A percentile compares a stretch with the other conserved stretches of the same genome.
These are phyloP conservation scores for Spergularia azorica DNA, from an alignment of 179 eudicot genomes.

Conservation along the genomic window DNA sequence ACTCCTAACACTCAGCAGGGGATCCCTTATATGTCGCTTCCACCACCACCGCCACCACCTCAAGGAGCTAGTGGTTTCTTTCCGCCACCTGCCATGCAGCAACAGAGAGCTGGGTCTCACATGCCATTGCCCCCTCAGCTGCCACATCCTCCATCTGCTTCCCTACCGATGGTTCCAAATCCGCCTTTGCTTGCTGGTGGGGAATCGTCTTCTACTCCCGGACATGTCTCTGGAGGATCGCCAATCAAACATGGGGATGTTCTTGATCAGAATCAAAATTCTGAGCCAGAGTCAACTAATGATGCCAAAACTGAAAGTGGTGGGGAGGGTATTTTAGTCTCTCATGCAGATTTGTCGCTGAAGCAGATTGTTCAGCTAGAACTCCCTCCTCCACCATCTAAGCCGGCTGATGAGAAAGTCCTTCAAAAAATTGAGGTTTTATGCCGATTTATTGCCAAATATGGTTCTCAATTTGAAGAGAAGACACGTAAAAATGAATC, in stretches of 20 bases:
- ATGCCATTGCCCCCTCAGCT: conserved; percentile 31
- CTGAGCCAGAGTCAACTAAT: conserved; percentile 30
- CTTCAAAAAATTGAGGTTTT: conserved; percentile 51
- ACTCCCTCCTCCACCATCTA: conserved; percentile 51
- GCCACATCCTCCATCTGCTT: conserved; percentile 51
- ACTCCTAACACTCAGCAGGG: conserved; percentile 30
- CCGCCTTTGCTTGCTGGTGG: conserved; percentile 41
- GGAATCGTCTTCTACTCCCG: conserved; percentile 18
- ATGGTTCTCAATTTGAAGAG: conserved; percentile 58
- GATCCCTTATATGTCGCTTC: conserved; percentile 26
- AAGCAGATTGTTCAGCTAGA: conserved; percentile 30
- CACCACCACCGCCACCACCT: conserved; percentile 28
- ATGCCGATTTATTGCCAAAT: conserved; percentile 56
- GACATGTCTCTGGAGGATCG: conserved; percentile 23
- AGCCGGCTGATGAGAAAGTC: conserved; percentile 50
- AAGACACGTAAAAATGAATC: conserved; percentile 53
- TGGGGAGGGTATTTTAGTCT: conserved; percentile 23
- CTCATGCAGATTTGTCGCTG: conserved; percentile 22
- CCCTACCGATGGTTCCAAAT: conserved; percentile 53
- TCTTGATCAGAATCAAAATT: conserved; percentile 25
- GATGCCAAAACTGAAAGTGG: conserved; percentile 20
- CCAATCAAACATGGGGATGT: conserved; percentile 23
- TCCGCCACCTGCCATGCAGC: conserved; percentile 29
- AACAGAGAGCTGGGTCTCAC: conserved; percentile 25
- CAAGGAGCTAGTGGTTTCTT: conserved; percentile 32